Conservation (phyloP, 108 stramenopile species). For the Skeletonema grethae region DNA sequence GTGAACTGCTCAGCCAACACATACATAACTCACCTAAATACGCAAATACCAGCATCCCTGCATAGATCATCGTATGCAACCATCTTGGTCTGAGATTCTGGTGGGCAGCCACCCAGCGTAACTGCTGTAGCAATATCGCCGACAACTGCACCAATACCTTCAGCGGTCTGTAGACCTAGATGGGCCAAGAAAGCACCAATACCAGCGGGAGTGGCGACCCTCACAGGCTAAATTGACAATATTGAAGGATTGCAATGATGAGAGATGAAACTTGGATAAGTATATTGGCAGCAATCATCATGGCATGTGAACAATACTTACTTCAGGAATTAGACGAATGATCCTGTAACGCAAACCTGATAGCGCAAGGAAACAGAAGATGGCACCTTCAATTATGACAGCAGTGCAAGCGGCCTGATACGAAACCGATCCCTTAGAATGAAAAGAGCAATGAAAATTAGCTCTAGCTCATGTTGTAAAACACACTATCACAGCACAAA, state of each 20-base stretch:
- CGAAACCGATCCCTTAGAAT: slow-evolving; percentile 32
- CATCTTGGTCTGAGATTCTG: slow-evolving; percentile 48
- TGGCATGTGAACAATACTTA: not conserved
- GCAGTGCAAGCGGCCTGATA: slow-evolving; percentile 66
- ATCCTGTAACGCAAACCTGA: slow-evolving; percentile 58
- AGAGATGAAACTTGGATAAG: not conserved
- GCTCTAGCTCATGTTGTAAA: not conserved
- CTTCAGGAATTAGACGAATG: slow-evolving; percentile 61
- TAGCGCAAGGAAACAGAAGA: slow-evolving; percentile 63
- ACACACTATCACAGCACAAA: not conserved
- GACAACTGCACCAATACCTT: slow-evolving; percentile 71
- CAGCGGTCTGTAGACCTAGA: slow-evolving; percentile 70
- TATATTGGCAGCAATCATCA: not conserved
- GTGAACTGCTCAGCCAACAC: not conserved
- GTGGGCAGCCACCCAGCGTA: slow-evolving; percentile 69
- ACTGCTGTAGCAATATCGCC: slow-evolving; percentile 72
- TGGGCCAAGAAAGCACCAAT: slow-evolving; percentile 76
- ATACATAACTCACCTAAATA: slow-evolving; percentile 9
- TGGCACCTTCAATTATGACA: slow-evolving; percentile 65
- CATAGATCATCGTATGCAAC: slow-evolving; percentile 61
- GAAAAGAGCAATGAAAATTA: not conserved
- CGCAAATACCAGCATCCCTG: slow-evolving; percentile 37
- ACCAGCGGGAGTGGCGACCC: slow-evolving; percentile 65
- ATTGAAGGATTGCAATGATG: no score
- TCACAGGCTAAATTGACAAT: slow-evolving; percentile 36